phyloP scores from a whole-genome alignment of 192 early-diverging fungal genomes.

The Phlyctochytrium planicorne region DNA sequence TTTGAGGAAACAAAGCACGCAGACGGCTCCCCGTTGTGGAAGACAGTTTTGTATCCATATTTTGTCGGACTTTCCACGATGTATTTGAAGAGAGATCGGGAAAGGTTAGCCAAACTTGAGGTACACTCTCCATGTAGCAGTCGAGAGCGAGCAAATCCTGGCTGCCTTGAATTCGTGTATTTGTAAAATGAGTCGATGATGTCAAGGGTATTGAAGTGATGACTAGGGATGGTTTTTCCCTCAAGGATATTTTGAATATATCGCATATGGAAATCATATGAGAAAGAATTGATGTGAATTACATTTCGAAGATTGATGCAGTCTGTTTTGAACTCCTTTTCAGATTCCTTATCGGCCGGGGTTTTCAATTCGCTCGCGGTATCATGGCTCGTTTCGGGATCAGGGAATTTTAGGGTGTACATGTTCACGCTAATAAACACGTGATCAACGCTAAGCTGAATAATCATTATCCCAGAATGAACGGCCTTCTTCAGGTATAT shows the following conservation, averaged over 20 bases:
- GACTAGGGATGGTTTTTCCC: slow-evolving; percentile 3
- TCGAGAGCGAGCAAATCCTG: slow-evolving; percentile 40
- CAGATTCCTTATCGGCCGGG: slow-evolving; percentile 8
- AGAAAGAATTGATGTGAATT: slow-evolving; percentile 36
- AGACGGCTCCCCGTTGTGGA: slow-evolving; percentile 26
- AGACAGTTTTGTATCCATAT: slow-evolving; percentile 47
- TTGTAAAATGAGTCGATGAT: slow-evolving; percentile 41
- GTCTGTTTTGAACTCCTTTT: slow-evolving; percentile 31
- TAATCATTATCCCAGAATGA: slow-evolving; percentile 31
- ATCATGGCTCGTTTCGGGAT: neutral
- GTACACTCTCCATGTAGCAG: slow-evolving; percentile 36
- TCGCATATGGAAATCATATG: slow-evolving; percentile 54
- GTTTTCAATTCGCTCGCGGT: neutral
- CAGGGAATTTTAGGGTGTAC: slow-evolving; percentile 35
- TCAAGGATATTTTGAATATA: slow-evolving; percentile 43
- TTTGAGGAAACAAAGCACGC: slow-evolving; percentile 41
- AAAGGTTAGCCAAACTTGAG: slow-evolving; percentile 23
- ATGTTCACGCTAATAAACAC: slow-evolving; percentile 46
- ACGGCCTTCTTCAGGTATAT: slow-evolving; percentile 33
- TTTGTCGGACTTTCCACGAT: slow-evolving; percentile 50
- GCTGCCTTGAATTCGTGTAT: slow-evolving; percentile 37
- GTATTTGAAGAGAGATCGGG: slow-evolving; percentile 44
- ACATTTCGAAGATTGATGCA: slow-evolving; percentile 29
- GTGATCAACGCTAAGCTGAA: slow-evolving; percentile 48
- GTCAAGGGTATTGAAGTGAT: slow-evolving; percentile 20